Percentiles rank a stretch among this genome's conserved stretches.
These are phyloP conservation scores for Acrasis kona DNA, from an alignment of 78 protist species.

Conservation along the genomic window DNA sequence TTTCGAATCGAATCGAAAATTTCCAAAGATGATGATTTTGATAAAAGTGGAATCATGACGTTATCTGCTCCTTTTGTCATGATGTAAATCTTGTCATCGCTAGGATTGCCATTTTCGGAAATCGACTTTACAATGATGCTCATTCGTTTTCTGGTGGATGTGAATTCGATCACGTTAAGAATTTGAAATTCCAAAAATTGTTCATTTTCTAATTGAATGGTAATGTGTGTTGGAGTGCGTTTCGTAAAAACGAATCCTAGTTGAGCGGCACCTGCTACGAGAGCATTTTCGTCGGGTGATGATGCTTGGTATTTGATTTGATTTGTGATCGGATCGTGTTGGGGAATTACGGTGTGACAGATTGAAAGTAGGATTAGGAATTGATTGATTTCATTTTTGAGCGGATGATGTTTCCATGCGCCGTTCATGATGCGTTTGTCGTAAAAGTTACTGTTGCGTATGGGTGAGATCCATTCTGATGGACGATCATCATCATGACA, in stretches of 20 bases:
- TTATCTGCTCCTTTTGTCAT: slow-evolving; percentile 78
- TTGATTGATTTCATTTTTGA: neutral
- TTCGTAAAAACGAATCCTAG: slow-evolving; percentile 43
- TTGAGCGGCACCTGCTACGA: slow-evolving; percentile 51
- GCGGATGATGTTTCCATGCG: no score
- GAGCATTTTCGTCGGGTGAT: slow-evolving; percentile 87
- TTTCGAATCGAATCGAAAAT: neutral
- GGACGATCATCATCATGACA: no score
- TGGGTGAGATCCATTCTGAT: no score
- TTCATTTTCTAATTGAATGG: neutral
- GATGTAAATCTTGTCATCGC: slow-evolving; percentile 22
- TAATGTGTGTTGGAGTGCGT: slow-evolving; percentile 18
- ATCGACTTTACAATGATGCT: slow-evolving; percentile 55
- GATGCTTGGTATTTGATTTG: slow-evolving; percentile 49
- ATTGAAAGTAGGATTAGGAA: slow-evolving; percentile 60
- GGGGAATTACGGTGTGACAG: slow-evolving; percentile 42
- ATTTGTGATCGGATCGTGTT: neutral
- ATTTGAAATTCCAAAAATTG: slow-evolving; percentile 26
- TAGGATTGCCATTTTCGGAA: no score
- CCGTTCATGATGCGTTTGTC: neutral
- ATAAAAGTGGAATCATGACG: slow-evolving; percentile 22
- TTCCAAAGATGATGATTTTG: no score
- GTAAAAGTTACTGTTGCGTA: no score
- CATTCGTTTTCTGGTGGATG: slow-evolving; percentile 84
- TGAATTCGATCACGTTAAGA: slow-evolving; percentile 64